Percentiles rank a stretch among this genome's conserved stretches.
phyloP scores from a whole-genome alignment of 1,284 basidiomycete species.

The Abortiporus biennis region DNA sequence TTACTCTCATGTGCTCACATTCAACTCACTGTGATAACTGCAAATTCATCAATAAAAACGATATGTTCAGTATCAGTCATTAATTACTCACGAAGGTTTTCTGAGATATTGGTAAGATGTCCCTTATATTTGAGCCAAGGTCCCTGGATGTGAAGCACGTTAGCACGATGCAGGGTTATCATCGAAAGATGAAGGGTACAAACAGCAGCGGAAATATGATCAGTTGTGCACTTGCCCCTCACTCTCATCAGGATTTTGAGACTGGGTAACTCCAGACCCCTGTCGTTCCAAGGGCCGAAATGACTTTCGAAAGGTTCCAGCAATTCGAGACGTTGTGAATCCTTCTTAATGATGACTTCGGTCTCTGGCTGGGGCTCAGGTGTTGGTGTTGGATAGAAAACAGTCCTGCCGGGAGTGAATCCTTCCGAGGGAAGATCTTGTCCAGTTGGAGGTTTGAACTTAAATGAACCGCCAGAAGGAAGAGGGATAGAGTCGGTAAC shows the following conservation, averaged over 20 bases:
- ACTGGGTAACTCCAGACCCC: slow-evolving; percentile 72
- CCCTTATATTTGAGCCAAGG: slow-evolving; percentile 99
- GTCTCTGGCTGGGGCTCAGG: slow-evolving; percentile 79
- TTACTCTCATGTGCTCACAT: neutral
- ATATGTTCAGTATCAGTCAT: slow-evolving; percentile 7
- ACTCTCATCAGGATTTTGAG: slow-evolving; percentile 88
- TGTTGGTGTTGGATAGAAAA: slow-evolving; percentile 75
- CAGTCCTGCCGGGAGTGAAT: slow-evolving; percentile 76
- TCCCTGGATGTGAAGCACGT: slow-evolving; percentile 65
- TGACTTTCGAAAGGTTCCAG: slow-evolving; percentile 84
- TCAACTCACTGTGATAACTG: slow-evolving; percentile 51
- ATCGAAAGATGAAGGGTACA: slow-evolving; percentile 19
- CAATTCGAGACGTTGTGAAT: slow-evolving; percentile 82
- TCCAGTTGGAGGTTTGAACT: slow-evolving; percentile 81
- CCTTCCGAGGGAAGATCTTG: slow-evolving; percentile 82
- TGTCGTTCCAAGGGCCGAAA: slow-evolving; percentile 53
- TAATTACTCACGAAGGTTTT: slow-evolving; percentile 78
- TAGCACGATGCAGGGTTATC: too few relatives aligned
- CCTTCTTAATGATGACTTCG: slow-evolving; percentile 73
- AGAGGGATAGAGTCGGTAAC: slow-evolving; percentile 77
- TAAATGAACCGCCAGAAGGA: slow-evolving; percentile 76
- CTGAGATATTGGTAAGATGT: slow-evolving; percentile 93
- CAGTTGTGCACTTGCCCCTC: slow-evolving; percentile 97
- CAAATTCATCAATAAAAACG: slow-evolving; percentile 29
- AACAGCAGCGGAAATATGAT: slow-evolving; percentile 93